Base-by-base conservation (phyloP, 495 filamentous ascomycete genomes). In the Durotheca rogersii region DNA sequence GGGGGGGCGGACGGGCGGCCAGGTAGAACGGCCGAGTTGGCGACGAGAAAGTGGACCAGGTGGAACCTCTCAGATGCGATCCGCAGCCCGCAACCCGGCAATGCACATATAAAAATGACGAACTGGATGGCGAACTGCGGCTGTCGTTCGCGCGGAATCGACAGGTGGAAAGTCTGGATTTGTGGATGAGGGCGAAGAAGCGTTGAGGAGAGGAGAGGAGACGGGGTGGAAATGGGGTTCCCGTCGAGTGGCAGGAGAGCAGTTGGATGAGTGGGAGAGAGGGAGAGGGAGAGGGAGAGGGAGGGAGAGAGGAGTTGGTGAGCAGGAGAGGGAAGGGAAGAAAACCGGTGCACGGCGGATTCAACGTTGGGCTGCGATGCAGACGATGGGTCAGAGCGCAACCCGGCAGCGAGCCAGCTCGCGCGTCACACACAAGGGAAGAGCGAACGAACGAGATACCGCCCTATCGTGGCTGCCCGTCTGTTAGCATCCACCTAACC, bases 101-200 rank as follows among this genome's bases (percentile, higher is more conserved):
- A 27, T 27, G 23, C 9, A n/a, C n/a, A n/a, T n/a, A n/a, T n/a
- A n/a, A n/a, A n/a, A n/a, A n/a, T n/a, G n/a, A n/a, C n/a, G n/a
- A n/a, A n/a, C n/a, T n/a, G n/a, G n/a, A 27, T 27, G 23, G 4
- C 23, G 23, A 27, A 27, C 23, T 27, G 23, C 23, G 23, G n/a
- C n/a, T n/a, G n/a, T n/a, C n/a, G n/a, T n/a, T n/a, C n/a, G n/a
- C n/a, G n/a, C n/a, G n/a, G n/a, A n/a, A n/a, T n/a, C n/a, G n/a
- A n/a, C 49, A 39, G 51, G 46, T 37, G 54, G 36, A 55, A 52
- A 40, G 37, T 49, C 38, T 23, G 20, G 4, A 27, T 27, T 27
- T 27, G 23, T 27, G 23, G 58, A 53, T 43, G 56, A 70, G 67
- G 58, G 53, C 45, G 56, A 70, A 67, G 48, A 60, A 57, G 56